Base-by-base conservation (phyloP, 805 yeast genomes). In the Candida awuae region DNA sequence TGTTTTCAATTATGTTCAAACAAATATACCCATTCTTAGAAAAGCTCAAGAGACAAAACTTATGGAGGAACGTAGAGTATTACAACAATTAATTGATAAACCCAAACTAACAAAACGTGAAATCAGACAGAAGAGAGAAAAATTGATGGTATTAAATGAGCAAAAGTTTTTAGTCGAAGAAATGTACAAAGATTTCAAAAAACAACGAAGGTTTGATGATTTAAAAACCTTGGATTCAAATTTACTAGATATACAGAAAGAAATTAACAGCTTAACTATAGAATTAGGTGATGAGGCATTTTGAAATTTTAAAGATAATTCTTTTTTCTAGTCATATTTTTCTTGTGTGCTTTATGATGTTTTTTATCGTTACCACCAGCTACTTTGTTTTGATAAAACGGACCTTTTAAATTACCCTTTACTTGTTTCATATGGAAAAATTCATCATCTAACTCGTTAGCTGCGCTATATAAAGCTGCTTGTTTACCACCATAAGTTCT, bases 141-240 rank as follows among this genome's bases (percentile, higher is more conserved):
- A 81, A 47, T 61, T 88, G 42, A 83, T 88, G 81, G 96, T 90
- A 9, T 61, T 86, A 53, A 80, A 80, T 44, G 97, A 88, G 54
- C 97, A 88, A 52, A 68, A 70, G 49, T 88, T 73, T 48, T 59
- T 90, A 44, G 77, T 90, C 3, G 73, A 75, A 42, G 68, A 75
- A 13, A 73, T 80, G 72, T 70, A 84, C 20, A 66, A 68, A 2
- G 75, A 70, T 12, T 75, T 80, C 27, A 83, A 79, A 43, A 70
- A 68, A 47, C 76, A 72, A 37, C 62, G 97, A 32, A 74, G 76
- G 46, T 84, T 85, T 52, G 96, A 87, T 41, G 95, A 84, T 54
- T 59, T 85, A 31, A 64, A 62, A 9, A 68, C 83, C 1, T 61
- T 90, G 41, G 71, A 71, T 26, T 66, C 58, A 16, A 84, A 82